A percentile compares a stretch with the other conserved stretches of the same genome.
phyloP scores from a whole-genome alignment of 129 eudicot genomes.

The carrot (Daucus carota) region DNA sequence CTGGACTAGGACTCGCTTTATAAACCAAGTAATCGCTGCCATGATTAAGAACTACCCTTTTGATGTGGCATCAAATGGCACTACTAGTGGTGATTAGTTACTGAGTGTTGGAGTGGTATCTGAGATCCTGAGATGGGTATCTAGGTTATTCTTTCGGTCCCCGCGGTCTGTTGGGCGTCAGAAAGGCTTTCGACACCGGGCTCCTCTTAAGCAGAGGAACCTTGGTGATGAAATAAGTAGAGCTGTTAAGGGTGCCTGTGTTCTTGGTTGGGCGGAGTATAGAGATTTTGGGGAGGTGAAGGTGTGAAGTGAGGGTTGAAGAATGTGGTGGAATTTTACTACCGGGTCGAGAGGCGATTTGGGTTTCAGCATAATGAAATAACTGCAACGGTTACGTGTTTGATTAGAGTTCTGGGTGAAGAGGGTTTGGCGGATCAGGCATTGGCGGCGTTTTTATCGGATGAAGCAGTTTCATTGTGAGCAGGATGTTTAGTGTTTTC shows the following conservation, averaged over 20 bases:
- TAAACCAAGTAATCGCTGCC: conserved; percentile 51
- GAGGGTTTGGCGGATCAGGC: conserved; percentile 73
- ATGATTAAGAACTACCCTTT: conserved; percentile 55
- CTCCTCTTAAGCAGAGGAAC: conserved; percentile 70
- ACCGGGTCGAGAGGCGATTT: conserved; percentile 59
- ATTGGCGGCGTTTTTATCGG: conserved; percentile 51
- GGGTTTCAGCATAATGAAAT: conserved; percentile 72
- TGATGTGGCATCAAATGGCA: conserved; percentile 12
- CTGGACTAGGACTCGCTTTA: conserved; percentile 21
- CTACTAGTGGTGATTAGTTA: conserved; percentile 14
- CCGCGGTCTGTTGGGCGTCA: conserved; percentile 73
- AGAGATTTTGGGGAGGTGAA: conserved; percentile 55
- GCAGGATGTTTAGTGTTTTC: conserved; percentile 84
- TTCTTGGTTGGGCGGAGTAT: conserved; percentile 77
- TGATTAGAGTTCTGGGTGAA: conserved; percentile 79
- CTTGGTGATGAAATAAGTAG: conserved; percentile 40
- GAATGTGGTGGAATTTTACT: conserved; percentile 59
- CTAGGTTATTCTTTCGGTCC: conserved; percentile 61
- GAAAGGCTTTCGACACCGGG: conserved; percentile 55
- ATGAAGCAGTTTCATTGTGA: conserved; percentile 79
- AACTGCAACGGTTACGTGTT: conserved; percentile 69
- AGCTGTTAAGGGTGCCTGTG: conserved; percentile 27
- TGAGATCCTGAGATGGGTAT: conserved; percentile 53
- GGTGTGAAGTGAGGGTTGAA: conserved; percentile 42
- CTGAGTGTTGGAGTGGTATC: conserved; percentile 36